Percentiles rank a stretch among this genome's conserved stretches.
These are phyloP conservation scores for Immersiporthe knoxdaviesiana DNA, from an alignment of 2,329 filamentous ascomycete species.

Conservation along the genomic window DNA sequence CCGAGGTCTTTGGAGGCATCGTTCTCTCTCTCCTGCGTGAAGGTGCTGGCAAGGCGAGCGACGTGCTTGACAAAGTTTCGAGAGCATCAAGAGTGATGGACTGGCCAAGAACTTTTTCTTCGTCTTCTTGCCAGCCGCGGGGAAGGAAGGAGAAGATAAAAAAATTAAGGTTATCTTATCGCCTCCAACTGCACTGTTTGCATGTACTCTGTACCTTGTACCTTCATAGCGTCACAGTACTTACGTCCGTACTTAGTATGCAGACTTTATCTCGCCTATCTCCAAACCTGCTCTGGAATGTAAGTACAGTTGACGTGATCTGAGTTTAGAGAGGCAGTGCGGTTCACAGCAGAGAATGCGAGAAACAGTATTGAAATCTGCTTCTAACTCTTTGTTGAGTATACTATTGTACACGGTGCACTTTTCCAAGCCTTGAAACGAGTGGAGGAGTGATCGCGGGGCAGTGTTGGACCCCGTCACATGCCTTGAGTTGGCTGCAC, in stretches of 20 bases:
- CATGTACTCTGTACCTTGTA: background rate
- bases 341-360: background rate
- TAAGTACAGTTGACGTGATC: background rate
- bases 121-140: constrained; percentile 2
- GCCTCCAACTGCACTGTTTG: background rate
- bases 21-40: background rate
- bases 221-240: background rate
- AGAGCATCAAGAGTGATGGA: background rate
- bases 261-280: background rate
- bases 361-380: background rate
- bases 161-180: constrained; percentile 29
- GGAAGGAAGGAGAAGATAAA: constrained; percentile 22
- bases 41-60: background rate
- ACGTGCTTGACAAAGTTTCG: background rate
- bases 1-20: constrained; percentile 41
- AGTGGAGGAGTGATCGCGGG: background rate
- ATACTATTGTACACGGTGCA: background rate
- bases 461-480: constrained; percentile 14
- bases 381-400: background rate
- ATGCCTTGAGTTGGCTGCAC: constrained; percentile 17
- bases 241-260: too few species aligned
- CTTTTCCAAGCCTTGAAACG: background rate
- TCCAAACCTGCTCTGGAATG: background rate
- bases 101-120: background rate
- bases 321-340: background rate